These are phyloP conservation scores for Penicillium expansum DNA, from an alignment of 2,329 filamentous ascomycete species.

Conservation along the genomic window DNA sequence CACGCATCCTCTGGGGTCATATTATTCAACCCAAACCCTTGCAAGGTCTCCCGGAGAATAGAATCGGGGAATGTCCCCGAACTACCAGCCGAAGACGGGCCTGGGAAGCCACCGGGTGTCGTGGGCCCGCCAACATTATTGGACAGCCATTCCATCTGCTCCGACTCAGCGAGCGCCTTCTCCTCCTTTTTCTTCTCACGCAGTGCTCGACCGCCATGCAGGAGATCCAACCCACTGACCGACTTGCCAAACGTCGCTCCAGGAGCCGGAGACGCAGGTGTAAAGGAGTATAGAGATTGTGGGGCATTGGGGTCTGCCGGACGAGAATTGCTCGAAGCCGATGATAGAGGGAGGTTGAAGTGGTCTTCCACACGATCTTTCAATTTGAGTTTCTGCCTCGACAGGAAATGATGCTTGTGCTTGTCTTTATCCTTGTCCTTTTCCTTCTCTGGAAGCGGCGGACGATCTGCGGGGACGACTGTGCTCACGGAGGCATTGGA, in stretches of 20 bases:
- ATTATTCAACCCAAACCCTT: conserved; percentile 63
- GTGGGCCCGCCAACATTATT: conserved; percentile 25
- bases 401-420: conserved; percentile 63
- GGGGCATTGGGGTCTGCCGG: conserved; percentile 62
- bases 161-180: conserved; percentile 47
- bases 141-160: conserved; percentile 36
- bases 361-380: conserved; percentile 59
- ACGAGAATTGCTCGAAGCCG: conserved; percentile 63
- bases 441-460: conserved; percentile 40
- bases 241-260: conserved; percentile 71
- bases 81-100: conserved; percentile 34
- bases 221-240: conserved; percentile 74
- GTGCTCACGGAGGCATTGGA: conserved; percentile 63
- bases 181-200: conserved; percentile 80
- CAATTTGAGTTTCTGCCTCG: conserved; percentile 63
- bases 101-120: conserved; percentile 32
- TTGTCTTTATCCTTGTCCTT: conserved; percentile 45
- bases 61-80: conserved; percentile 30
- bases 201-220: conserved; percentile 72
- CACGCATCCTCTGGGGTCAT: conserved; percentile 67
- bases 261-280: conserved; percentile 61
- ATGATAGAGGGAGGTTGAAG: conserved; percentile 58
- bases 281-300: conserved; percentile 64
- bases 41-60: conserved; percentile 42
- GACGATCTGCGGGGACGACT: conserved; percentile 51